phyloP scores from a whole-genome alignment of 257 asterid genomes.

The Penstemon eatonii region DNA sequence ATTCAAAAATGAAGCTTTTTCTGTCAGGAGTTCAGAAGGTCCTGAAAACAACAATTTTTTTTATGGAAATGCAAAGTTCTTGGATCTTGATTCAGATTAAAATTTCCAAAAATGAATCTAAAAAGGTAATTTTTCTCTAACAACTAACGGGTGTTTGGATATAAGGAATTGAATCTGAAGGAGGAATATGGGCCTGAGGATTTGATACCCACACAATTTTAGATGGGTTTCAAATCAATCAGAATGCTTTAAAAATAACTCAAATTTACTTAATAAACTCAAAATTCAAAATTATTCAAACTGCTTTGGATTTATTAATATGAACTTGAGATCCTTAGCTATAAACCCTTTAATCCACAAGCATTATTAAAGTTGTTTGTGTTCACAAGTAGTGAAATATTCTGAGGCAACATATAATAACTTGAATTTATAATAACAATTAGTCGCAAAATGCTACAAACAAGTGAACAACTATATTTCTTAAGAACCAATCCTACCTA shows the following conservation, averaged over 20 bases:
- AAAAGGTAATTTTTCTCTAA: too few species aligned
- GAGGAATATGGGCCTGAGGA: too few species aligned
- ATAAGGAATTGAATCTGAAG: too few species aligned
- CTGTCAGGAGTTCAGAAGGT: background rate
- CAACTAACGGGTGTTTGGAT: too few species aligned
- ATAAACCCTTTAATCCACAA: background rate
- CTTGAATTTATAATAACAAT: background rate
- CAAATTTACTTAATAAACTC: background rate
- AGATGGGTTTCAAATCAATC: background rate
- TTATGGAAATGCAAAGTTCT: background rate
- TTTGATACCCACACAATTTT: background rate
- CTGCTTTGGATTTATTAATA: background rate
- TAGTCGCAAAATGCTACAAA: conserved; percentile 10
- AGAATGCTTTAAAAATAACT: background rate
- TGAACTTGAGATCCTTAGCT: background rate
- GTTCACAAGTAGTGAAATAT: background rate
- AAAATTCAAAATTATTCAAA: background rate
- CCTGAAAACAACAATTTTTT: background rate
- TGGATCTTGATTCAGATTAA: background rate
- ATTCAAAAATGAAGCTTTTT: conserved; percentile 13
- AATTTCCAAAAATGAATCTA: too few species aligned
- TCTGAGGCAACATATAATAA: background rate
- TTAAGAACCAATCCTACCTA: conserved; percentile 1
- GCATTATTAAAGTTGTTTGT: background rate
- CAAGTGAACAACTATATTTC: background rate